These are phyloP conservation scores for Quercus lobata DNA, from an alignment of 331 rosid genomes.

Conservation along the genomic window DNA sequence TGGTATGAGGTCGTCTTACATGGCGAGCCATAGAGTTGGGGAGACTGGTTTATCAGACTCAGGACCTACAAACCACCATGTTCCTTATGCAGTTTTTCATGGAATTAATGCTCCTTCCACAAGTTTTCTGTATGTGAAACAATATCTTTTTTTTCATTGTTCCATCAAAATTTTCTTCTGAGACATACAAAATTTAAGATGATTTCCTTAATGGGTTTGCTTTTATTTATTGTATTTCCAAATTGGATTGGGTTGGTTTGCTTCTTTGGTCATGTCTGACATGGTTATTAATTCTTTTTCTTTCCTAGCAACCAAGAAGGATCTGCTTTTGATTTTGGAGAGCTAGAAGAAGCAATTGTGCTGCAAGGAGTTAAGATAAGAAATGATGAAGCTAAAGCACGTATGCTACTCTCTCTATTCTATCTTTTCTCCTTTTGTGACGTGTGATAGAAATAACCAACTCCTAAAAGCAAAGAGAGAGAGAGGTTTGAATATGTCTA, in stretches of 20 bases:
- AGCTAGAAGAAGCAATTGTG: constrained; percentile 86
- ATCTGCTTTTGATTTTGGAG: constrained; percentile 79
- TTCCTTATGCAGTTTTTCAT: constrained; percentile 61
- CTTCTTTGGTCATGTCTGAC: neutral
- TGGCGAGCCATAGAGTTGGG: constrained; percentile 77
- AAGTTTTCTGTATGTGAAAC: constrained; percentile 54
- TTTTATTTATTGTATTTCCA: neutral
- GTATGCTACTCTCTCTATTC: constrained; percentile 40
- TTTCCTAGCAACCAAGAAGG: constrained; percentile 62
- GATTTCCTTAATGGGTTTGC: neutral
- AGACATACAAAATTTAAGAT: neutral
- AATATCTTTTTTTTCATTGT: constrained; percentile 3
- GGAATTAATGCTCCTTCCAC: constrained; percentile 54
- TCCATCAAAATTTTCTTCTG: neutral
- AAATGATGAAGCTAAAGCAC: constrained; percentile 76
- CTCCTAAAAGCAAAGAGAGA: constrained; percentile 36
- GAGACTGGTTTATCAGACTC: constrained; percentile 69
- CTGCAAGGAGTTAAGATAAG: constrained; percentile 62
- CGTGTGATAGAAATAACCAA: constrained; percentile 45
- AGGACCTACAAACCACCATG: constrained; percentile 66
- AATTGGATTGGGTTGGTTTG: neutral
- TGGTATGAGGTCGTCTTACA: constrained; percentile 44
- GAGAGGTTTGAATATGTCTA: constrained; percentile 47
- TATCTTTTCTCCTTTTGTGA: constrained; percentile 32
- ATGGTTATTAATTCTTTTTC: neutral